Conservation (phyloP, 2,329 filamentous ascomycete genomes). For the Talaromyces piceae region DNA sequence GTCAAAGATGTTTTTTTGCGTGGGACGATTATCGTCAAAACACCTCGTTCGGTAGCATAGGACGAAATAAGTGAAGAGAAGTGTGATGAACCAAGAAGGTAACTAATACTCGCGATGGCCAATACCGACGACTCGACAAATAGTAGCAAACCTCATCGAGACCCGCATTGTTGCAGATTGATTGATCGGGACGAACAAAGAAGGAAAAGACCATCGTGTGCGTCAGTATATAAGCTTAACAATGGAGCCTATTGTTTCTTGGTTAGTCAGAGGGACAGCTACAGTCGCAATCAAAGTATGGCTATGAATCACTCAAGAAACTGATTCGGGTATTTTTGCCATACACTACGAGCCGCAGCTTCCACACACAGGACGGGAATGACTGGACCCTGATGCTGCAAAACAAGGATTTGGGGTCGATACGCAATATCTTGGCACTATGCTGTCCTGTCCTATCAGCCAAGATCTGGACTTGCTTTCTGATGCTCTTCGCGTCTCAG, state of each 20-base stretch:
- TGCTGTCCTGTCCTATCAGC: background rate
- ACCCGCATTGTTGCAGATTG: background rate
- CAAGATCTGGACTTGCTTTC: too few relatives aligned
- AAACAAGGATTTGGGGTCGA: too few relatives aligned
- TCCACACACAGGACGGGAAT: background rate
- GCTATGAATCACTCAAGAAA: too few relatives aligned
- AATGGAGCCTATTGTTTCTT: background rate
- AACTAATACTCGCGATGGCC: background rate
- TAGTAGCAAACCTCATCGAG: too few relatives aligned
- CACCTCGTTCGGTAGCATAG: too few relatives aligned
- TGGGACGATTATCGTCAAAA: too few relatives aligned
- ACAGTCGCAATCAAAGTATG: too few relatives aligned
- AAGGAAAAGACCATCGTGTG: background rate
- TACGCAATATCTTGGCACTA: background rate
- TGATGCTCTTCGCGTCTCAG: background rate
- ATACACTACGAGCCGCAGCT: too few relatives aligned
- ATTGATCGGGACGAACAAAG: background rate
- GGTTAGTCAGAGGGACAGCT: too few relatives aligned
- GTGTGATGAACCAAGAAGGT: background rate
- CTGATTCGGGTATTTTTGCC: too few relatives aligned
- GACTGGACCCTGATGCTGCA: background rate
- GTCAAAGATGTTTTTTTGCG: too few relatives aligned
- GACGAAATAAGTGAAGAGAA: background rate
- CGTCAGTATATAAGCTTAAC: too few relatives aligned
- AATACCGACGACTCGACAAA: background rate